Evolutionary conservation across 495 filamentous ascomycete species (phyloP).

Genomic region (Penicillium argentinense): DNA sequence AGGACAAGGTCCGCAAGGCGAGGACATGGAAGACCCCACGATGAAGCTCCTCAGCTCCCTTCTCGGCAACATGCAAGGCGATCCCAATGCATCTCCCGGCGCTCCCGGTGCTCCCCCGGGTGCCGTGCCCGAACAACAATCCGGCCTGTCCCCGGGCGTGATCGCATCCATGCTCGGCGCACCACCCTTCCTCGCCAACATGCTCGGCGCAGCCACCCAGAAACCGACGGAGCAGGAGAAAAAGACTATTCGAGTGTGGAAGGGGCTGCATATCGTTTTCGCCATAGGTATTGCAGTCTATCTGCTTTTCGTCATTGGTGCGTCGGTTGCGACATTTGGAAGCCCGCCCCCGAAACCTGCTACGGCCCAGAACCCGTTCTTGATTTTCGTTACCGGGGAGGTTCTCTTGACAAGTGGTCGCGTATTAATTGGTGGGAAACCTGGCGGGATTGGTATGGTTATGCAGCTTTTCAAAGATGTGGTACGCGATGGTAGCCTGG

Average conservation of each 20-base stretch:
- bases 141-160: constrained; percentile 32
- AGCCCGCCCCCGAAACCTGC: constrained; percentile 60
- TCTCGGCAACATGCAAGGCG: constrained; percentile 46
- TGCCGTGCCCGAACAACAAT: constrained; percentile 23
- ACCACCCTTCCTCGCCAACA: constrained; percentile 46
- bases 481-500: constrained; percentile 68
- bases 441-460: constrained; percentile 52
- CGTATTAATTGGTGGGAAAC: constrained; percentile 53
- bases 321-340: constrained; percentile 41
- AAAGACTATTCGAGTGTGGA: constrained; percentile 62
- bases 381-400: constrained; percentile 80
- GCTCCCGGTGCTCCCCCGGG: constrained; percentile 18
- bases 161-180: constrained; percentile 35
- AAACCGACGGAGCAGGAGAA: constrained; percentile 41
- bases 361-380: constrained; percentile 66
- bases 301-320: constrained; percentile 46
- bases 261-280: constrained; percentile 72
- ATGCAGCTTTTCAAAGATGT: constrained; percentile 58
- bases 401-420: constrained; percentile 66
- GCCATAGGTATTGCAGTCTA: constrained; percentile 71
- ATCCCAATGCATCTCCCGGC: constrained; percentile 30
- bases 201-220: constrained; percentile 32
- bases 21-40: constrained; percentile 56
- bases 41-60: constrained; percentile 62
- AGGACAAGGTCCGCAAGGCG: constrained; percentile 28